These are phyloP conservation scores for Verticillium isaacii DNA, from an alignment of 2,329 filamentous ascomycete species.

Conservation along the genomic window DNA sequence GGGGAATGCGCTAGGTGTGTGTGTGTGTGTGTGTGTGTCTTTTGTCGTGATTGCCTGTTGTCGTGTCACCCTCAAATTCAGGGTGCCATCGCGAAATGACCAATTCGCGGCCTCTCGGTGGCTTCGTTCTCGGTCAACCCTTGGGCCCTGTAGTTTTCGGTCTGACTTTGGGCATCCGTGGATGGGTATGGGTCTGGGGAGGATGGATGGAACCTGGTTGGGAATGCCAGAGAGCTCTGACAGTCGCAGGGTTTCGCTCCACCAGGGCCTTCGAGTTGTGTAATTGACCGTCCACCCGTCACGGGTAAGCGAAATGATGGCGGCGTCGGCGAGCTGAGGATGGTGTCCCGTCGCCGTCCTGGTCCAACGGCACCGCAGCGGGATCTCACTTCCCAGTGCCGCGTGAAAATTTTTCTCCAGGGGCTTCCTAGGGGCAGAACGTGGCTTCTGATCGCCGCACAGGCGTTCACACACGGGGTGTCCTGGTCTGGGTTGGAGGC, in stretches of 20 bases:
- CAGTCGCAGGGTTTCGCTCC: neutral
- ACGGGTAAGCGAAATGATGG: neutral
- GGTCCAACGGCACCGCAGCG: neutral
- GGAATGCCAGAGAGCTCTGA: neutral
- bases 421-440: neutral
- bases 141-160: neutral
- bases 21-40: neutral
- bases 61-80: neutral
- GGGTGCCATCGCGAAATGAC: neutral
- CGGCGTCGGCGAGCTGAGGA: neutral
- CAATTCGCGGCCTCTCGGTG: neutral
- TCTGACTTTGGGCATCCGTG: neutral
- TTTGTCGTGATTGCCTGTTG: neutral
- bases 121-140: neutral
- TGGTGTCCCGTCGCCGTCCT: neutral
- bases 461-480: neutral
- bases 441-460: neutral
- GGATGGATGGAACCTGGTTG: neutral
- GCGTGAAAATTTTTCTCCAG: conserved; percentile 1
- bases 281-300: neutral
- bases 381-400: conserved; percentile 1
- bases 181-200: neutral
- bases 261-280: neutral
- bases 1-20: neutral
- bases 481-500: neutral